phyloP scores from a whole-genome alignment of 1,284 basidiomycete species.

The Sporisorium exsertum region DNA sequence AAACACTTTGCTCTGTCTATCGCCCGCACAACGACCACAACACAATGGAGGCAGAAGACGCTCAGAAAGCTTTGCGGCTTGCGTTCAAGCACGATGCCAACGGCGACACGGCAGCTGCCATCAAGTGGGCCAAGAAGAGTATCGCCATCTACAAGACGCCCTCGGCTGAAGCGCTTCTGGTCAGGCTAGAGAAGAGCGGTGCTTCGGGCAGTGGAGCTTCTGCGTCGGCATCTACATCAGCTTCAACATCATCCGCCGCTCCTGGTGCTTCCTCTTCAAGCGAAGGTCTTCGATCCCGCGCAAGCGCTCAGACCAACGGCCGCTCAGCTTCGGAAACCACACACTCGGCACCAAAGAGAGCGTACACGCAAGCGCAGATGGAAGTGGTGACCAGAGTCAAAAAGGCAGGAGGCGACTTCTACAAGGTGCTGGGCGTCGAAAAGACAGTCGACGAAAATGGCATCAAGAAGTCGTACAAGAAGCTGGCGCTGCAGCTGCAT shows the following conservation, averaged over 20 bases:
- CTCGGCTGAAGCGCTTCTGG: conserved; percentile 79
- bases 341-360: conserved; percentile 74
- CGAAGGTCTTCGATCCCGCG: conserved; percentile 69
- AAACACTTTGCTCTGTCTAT: conserved; percentile 15
- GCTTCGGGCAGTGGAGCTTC: conserved; percentile 69
- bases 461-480: conserved; percentile 95
- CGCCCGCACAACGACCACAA: background rate
- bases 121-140: conserved; percentile 91
- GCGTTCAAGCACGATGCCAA: conserved; percentile 63
- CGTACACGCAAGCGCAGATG: conserved; percentile 86
- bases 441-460: conserved; percentile 81
- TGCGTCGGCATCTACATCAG: conserved; percentile 69
- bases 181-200: conserved; percentile 72
- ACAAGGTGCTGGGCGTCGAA: conserved; percentile 88
- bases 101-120: conserved; percentile 73
- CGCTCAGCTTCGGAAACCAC: conserved; percentile 68
- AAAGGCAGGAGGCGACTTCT: conserved; percentile 86
- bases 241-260: conserved; percentile 74
- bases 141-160: conserved; percentile 84
- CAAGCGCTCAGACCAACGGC: conserved; percentile 63
- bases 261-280: conserved; percentile 74
- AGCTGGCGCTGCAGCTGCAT: conserved; percentile 93
- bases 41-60: conserved; percentile 61
- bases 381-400: conserved; percentile 88
- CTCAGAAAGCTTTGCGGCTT: conserved; percentile 62